Evolutionary conservation across 2,329 filamentous ascomycete genomes (phyloP).

Genomic region (Xylaria sp.): DNA sequence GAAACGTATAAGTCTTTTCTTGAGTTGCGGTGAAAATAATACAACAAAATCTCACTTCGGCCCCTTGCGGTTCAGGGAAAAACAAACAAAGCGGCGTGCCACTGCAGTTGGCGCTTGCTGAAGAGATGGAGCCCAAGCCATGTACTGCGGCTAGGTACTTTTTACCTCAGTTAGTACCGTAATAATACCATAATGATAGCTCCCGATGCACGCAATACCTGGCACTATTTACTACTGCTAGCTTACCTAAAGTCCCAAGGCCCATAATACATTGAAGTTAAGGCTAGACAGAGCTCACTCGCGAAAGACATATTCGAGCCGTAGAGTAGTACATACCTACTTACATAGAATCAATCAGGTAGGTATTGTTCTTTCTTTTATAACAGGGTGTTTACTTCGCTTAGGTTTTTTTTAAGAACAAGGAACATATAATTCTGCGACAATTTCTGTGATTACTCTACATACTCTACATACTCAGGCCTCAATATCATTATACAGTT

Average conservation of each 20-base stretch:
- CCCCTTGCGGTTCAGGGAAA: background rate
- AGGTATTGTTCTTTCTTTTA: background rate
- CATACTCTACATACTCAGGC: background rate
- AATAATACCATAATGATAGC: background rate
- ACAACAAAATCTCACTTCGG: background rate
- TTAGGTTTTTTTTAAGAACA: background rate
- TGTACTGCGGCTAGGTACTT: background rate
- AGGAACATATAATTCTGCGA: background rate
- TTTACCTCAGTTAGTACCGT: too few relatives aligned
- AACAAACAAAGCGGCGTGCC: background rate
- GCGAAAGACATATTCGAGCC: background rate
- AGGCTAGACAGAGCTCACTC: too few relatives aligned
- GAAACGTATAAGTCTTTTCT: background rate
- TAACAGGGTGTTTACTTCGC: background rate
- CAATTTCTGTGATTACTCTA: background rate
- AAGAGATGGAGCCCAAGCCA: background rate
- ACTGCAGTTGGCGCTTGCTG: constrained; percentile 3
- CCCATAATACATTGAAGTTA: background rate
- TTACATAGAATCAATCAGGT: background rate
- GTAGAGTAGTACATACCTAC: background rate
- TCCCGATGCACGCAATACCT: background rate
- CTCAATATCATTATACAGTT: too few relatives aligned
- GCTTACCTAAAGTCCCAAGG: too few relatives aligned
- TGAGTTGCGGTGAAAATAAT: background rate
- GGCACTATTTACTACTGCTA: too few relatives aligned